A percentile compares a stretch with the other conserved stretches of the same genome.
Evolutionary conservation across 306 rosid genomes (phyloP).

Genomic region (Sphenostylis stenocarpa): DNA sequence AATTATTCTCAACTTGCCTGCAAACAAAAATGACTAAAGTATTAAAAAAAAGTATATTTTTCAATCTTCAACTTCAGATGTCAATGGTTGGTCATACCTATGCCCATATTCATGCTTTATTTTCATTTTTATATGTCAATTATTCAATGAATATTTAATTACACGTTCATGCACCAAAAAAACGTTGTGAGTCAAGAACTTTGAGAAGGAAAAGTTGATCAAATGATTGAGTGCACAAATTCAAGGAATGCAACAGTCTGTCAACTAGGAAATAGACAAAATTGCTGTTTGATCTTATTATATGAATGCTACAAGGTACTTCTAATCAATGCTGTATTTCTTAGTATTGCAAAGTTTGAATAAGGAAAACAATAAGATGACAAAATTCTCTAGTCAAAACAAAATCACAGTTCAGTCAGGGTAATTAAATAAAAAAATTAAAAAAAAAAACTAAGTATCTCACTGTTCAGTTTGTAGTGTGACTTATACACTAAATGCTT

Average conservation of each 20-base stretch:
- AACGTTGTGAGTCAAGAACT: neutral
- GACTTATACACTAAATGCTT: too few species aligned
- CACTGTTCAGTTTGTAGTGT: too few species aligned
- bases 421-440: neutral
- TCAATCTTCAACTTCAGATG: neutral
- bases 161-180: neutral
- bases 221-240: neutral
- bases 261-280: neutral
- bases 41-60: neutral
- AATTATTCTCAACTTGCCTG: neutral
- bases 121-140: neutral
- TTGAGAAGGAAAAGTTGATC: neutral
- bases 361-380: neutral
- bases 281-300: neutral
- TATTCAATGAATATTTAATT: neutral
- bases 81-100: constrained; percentile 1
- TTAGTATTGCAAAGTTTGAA: neutral
- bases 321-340: neutral
- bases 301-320: neutral
- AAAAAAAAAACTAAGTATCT: too few species aligned
- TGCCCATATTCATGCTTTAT: neutral
- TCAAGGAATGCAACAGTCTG: neutral
- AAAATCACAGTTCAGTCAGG: neutral
- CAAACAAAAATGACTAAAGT: neutral
- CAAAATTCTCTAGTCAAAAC: neutral